Base-by-base conservation (phyloP, 495 filamentous ascomycete genomes). In the Trypethelium eluteriae region DNA sequence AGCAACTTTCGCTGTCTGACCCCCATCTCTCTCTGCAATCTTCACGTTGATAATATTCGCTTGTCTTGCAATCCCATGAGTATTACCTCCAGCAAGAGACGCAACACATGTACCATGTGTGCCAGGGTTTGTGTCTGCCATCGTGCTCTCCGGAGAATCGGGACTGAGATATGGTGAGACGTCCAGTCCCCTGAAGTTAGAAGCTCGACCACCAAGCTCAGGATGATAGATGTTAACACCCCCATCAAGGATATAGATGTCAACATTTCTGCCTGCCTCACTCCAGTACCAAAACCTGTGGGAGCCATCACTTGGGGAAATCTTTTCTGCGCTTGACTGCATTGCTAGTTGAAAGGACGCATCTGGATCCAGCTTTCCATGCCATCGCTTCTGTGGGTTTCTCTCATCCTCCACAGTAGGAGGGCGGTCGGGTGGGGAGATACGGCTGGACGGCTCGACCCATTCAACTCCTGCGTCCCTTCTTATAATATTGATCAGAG, bases 1-100 rank as follows among this genome's bases (percentile, higher is more conserved):
- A 14, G 14, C 14, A 44, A 44, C 14, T 44, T 44, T 44, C 41
- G 7, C 6, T 7, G 14, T 44, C 14, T 44, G 7, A 44, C 41
- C 14, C 41, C 41, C 7, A 44, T 44, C 41, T 7, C 14, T 44
- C 41, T 44, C 41, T 44, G 14, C 18, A 25, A 53, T 25, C 18
- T 53, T 53, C 11, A 53, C 49, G 16, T 53, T 53, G 49, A 53
- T 53, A 18, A 53, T 53, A 53, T 53, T 53, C n/a, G 49, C 49
- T 5, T 53, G 49, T 53, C 18, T 53, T 14, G 49, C 49, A 18
- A 18, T 14, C 49, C 49, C 49, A 25, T 14, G n/a, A 14, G 16
- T 14, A 5, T 53, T 53, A 25, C 49, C 49, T 5, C 12, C 49
- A 25, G 49, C 49, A 25, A 53, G 49, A 5, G 49, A 53, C 49